Evolutionary conservation across 1,284 basidiomycete genomes (phyloP).

Genomic region (Kwoniella shivajii): DNA sequence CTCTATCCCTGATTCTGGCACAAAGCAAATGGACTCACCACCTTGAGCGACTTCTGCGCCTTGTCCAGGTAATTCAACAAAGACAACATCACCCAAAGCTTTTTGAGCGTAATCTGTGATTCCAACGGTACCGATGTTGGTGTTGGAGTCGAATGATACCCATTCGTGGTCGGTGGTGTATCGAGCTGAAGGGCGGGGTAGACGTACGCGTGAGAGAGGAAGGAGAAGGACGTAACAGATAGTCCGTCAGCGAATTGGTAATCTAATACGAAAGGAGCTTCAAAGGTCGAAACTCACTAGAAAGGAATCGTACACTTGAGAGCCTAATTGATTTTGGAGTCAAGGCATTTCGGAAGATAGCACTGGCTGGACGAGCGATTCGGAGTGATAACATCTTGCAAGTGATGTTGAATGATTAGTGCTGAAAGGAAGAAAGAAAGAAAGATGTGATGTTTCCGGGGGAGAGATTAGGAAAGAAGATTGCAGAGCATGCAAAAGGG

Average conservation of each 20-base stretch:
- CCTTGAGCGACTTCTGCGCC: constrained; percentile 73
- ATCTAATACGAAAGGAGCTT: not conserved
- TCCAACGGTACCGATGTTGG: constrained; percentile 77
- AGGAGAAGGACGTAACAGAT: not conserved
- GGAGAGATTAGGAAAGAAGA: no score
- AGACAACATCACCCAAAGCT: constrained; percentile 94
- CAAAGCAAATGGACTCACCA: constrained; percentile 60
- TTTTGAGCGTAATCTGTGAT: constrained; percentile 95
- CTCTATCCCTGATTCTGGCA: not conserved
- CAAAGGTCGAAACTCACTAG: constrained; percentile 22
- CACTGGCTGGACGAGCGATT: constrained; percentile 19
- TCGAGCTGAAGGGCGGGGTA: constrained; percentile 64
- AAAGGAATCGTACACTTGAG: constrained; percentile 31
- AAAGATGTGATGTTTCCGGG: no score
- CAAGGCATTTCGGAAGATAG: constrained; percentile 19
- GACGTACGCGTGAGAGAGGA: not conserved
- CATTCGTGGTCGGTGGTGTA: constrained; percentile 93
- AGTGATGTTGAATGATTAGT: not conserved
- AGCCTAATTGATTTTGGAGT: constrained; percentile 21
- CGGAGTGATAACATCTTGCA: constrained; percentile 27
- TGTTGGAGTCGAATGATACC: constrained; percentile 75
- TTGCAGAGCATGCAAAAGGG: no score
- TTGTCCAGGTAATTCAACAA: constrained; percentile 83
- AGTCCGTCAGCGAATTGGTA: not conserved
- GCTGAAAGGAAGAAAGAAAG: not conserved